Evolutionary conservation across 139 green algal genomes (phyloP), one percentile per base, ranked within the genome.

Genomic region (Pleodorina starrii): DNA sequence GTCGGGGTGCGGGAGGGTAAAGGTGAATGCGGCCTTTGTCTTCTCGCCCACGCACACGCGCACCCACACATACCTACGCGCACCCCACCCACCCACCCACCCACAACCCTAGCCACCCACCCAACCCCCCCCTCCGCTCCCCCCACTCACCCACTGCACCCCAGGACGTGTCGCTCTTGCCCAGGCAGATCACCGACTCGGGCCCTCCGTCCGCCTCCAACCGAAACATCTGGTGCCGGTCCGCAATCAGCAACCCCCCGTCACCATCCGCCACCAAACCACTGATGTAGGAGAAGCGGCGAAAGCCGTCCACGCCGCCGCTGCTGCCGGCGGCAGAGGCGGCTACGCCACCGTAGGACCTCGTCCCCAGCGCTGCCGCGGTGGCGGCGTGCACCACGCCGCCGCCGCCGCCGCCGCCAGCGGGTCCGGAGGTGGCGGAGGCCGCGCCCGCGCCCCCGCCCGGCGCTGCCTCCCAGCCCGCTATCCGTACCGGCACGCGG

Each of bases 121-220:
- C n/a, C n/a, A n/a, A n/a, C n/a, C n/a, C n/a, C n/a, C n/a, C n/a
- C n/a, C n/a, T n/a, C n/a, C n/a, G n/a, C n/a, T n/a, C n/a, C n/a
- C n/a, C n/a, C n/a, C n/a, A 35, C 76, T 84, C 48, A 84, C 76
- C 79, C 57, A 86, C 36, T 40, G 38, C 79, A 6, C 79, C 79
- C 36, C 54, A 75, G 12, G 25, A 44, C 54, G 79, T 86, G 79
- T 86, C 79, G 59, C 57, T 38, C 79, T 86, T 86, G 25, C 40
- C 79, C 57, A 75, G 5, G 40, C 36, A 86, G 14, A 86, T 71
- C 14, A 86, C 57, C 9, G 40, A 17, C 23, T n/a, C 79, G 32
- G 40, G 7, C 17, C 79, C 54, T 2, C 79, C 79, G 40, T 75
- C 79, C 38, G 79, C 38, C 79, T 57, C 57, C 79, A 86, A 17